phyloP scores from a whole-genome alignment of 768 basidiomycete species.

The Hirschioporus abietinus region DNA sequence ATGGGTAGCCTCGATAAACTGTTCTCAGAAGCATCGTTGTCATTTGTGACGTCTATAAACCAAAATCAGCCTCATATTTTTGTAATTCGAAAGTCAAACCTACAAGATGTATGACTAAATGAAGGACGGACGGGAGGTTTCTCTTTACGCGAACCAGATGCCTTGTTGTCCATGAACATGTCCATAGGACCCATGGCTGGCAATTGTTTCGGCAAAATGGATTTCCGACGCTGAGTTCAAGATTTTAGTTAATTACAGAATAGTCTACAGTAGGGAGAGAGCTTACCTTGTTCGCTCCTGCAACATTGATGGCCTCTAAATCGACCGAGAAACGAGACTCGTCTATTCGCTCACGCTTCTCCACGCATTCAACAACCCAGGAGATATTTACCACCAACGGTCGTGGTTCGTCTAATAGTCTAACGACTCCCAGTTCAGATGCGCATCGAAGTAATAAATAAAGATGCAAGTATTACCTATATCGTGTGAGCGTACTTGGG shows the following conservation, averaged over 20 bases:
- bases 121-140: background rate
- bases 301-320: conserved; percentile 49
- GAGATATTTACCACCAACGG: conserved; percentile 78
- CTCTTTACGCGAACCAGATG: conserved; percentile 7
- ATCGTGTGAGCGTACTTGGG: conserved; percentile 66
- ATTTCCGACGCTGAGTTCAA: conserved; percentile 57
- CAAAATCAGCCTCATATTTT: background rate
- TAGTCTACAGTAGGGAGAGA: background rate
- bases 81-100: background rate
- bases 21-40: background rate
- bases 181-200: conserved; percentile 14
- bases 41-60: background rate
- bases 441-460: background rate
- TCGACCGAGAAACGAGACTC: conserved; percentile 64
- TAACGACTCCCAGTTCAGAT: conserved; percentile 19
- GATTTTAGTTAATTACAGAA: conserved; percentile 5
- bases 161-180: conserved; percentile 8
- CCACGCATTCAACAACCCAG: conserved; percentile 87
- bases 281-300: conserved; percentile 58
- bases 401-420: conserved; percentile 59
- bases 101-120: background rate
- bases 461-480: conserved; percentile 41
- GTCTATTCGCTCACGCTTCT: conserved; percentile 56
- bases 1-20: conserved; percentile 6
- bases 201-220: conserved; percentile 64